These are phyloP conservation scores for Gliomastix tumulicola DNA, from an alignment of 2,329 filamentous ascomycete genomes.

Conservation along the genomic window DNA sequence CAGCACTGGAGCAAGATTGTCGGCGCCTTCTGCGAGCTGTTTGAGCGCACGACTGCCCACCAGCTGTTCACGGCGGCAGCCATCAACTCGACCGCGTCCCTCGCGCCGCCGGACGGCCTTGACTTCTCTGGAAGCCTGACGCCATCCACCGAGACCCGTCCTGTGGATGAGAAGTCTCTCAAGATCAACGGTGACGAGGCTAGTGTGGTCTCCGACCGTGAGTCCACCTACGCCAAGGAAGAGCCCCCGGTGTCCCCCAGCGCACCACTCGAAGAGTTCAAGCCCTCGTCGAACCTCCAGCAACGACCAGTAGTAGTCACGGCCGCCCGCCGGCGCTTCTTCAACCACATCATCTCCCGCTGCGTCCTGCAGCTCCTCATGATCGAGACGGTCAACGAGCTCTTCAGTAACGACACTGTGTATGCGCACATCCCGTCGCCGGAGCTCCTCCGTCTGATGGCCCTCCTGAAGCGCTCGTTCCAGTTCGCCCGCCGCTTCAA, in stretches of 20 bases:
- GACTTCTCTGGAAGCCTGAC: conserved; percentile 36
- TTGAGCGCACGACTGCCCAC: conserved; percentile 88
- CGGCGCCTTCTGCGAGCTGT: conserved; percentile 90
- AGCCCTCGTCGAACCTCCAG: conserved; percentile 66
- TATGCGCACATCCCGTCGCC: conserved; percentile 87
- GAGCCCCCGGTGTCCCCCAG: conserved; percentile 8
- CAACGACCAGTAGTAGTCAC: conserved; percentile 90
- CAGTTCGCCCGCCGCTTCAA: conserved; percentile 97
- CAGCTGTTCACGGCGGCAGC: conserved; percentile 85
- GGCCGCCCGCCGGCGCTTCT: conserved; percentile 85
- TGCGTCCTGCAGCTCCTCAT: conserved; percentile 96
- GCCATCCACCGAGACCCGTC: neutral
- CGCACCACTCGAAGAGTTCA: conserved; percentile 72
- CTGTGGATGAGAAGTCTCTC: conserved; percentile 36
- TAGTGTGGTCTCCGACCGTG: conserved; percentile 14
- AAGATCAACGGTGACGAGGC: conserved; percentile 53
- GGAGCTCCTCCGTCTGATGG: conserved; percentile 89
- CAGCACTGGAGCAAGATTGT: conserved; percentile 94
- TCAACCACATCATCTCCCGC: conserved; percentile 98
- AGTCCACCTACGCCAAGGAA: conserved; percentile 22
- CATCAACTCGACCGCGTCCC: conserved; percentile 42
- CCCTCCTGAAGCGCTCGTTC: conserved; percentile 89
- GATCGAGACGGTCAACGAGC: conserved; percentile 98
- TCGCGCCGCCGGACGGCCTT: conserved; percentile 45
- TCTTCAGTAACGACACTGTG: conserved; percentile 95